Evolutionary conservation across 129 eudicot genomes (phyloP).

Genomic region (Logfia minima): DNA sequence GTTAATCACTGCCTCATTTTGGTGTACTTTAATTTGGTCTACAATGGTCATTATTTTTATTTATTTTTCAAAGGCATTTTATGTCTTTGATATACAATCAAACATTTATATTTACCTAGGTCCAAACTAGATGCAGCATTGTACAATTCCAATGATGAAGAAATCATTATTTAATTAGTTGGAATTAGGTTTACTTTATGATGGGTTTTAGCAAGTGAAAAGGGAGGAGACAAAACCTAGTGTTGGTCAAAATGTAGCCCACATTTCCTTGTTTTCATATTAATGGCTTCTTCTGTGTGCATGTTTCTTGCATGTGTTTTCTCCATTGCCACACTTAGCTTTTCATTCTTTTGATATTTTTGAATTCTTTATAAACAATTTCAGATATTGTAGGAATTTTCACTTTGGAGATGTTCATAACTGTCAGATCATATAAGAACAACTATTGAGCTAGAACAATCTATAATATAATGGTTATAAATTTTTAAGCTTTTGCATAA

Average conservation of each 20-base stretch:
- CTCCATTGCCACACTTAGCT: constrained; percentile 2
- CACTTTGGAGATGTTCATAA: background rate
- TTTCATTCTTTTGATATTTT: background rate
- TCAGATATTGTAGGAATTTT: background rate
- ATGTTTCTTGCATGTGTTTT: constrained; percentile 34
- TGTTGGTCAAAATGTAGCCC: constrained; percentile 43
- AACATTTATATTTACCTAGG: background rate
- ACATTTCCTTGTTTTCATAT: constrained; percentile 41
- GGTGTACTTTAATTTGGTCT: no score
- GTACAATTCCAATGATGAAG: constrained; percentile 21
- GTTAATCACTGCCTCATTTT: no score
- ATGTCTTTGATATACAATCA: no score
- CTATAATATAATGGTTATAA: no score
- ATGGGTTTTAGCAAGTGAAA: constrained; percentile 35
- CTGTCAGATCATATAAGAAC: background rate
- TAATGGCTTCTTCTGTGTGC: constrained; percentile 38
- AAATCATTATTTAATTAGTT: constrained; percentile 27
- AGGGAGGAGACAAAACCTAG: constrained; percentile 32
- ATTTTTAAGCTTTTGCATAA: background rate
- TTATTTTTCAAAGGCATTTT: no score
- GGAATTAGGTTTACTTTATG: constrained; percentile 35
- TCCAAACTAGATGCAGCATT: background rate
- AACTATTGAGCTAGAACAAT: background rate
- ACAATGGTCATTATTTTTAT: no score
- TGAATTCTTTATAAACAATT: background rate